Conservation (phyloP, 257 asterid species). For the Solanum sejunctum region DNA sequence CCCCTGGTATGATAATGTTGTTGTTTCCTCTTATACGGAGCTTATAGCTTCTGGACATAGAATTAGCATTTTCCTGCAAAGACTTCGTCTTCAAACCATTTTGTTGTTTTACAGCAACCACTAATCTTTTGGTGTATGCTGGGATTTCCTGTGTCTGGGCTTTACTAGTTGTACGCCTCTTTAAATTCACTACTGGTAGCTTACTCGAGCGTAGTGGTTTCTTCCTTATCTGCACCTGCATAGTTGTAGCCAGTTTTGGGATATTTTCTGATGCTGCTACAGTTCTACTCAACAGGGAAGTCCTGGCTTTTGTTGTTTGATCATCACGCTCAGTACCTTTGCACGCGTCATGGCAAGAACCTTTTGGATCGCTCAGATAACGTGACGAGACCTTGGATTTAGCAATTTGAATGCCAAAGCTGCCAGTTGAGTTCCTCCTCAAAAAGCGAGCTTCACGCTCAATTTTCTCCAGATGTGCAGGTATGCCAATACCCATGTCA, state of each 20-base stretch:
- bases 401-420: not conserved
- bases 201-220: not conserved
- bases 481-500: not conserved
- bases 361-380: slow-evolving; percentile 11
- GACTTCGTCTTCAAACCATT: not conserved
- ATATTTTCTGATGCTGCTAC: not conserved
- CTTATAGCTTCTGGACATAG: not conserved
- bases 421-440: slow-evolving; percentile 26
- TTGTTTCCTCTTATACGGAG: not conserved
- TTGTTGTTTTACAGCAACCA: not conserved
- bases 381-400: slow-evolving; percentile 16
- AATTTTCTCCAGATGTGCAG: slow-evolving; percentile 8
- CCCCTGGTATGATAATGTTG: not conserved
- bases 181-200: not conserved
- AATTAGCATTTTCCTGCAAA: not conserved
- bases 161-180: not conserved
- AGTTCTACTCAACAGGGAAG: not conserved
- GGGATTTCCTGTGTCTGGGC: not conserved
- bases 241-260: not conserved
- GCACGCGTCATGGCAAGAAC: slow-evolving; percentile 3
- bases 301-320: not conserved
- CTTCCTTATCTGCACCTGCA: not conserved
- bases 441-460: not conserved
- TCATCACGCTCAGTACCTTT: not conserved
- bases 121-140: not conserved